Evolutionary conservation across 1,139 yeast species (phyloP).

Genomic region (Saccharomyces uvarum): DNA sequence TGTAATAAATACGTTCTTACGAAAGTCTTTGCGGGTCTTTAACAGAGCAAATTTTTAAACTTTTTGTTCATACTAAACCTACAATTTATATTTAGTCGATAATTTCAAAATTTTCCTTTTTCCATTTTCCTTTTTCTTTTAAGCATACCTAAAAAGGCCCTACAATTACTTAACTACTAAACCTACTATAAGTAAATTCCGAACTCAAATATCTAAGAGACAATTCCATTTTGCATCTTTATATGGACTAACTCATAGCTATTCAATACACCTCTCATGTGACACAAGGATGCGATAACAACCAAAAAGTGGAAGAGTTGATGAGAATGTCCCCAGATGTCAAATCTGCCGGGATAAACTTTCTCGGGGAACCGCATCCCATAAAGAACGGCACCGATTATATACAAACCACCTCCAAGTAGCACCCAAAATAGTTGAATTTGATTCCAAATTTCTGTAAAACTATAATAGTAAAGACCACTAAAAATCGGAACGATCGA

Average conservation of each 20-base stretch:
- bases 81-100: neutral
- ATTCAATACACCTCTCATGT: constrained; percentile 56
- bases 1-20: too few species aligned
- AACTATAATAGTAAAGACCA: constrained; percentile 42
- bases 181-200: neutral
- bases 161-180: neutral
- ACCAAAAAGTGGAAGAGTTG: constrained; percentile 82
- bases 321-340: constrained; percentile 75
- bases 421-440: constrained; percentile 56
- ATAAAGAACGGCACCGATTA: constrained; percentile 70
- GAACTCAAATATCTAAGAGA: neutral
- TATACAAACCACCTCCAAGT: constrained; percentile 65
- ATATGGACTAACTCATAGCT: constrained; percentile 49
- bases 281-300: constrained; percentile 72
- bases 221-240: neutral
- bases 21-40: too few species aligned
- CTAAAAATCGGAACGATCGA: constrained; percentile 63
- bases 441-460: constrained; percentile 40
- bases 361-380: constrained; percentile 77
- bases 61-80: neutral
- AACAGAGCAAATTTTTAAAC: too few species aligned
- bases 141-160: neutral
- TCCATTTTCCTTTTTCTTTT: neutral
- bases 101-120: neutral
- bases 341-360: constrained; percentile 57